These are phyloP conservation scores for Macrolepiota dolichaula DNA, from an alignment of 768 basidiomycete genomes.

Conservation along the genomic window DNA sequence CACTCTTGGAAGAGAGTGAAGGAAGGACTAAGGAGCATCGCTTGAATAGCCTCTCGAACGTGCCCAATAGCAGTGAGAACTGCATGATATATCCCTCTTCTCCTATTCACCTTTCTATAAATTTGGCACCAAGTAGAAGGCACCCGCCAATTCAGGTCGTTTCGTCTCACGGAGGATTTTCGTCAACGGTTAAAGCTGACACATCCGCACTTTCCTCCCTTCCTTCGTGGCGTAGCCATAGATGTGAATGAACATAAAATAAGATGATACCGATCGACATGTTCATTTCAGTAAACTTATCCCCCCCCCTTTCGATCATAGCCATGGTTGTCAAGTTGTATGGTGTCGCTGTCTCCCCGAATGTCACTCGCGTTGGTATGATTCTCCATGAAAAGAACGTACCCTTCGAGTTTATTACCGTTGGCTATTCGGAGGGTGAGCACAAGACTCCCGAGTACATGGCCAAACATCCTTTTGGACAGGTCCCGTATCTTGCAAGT, in stretches of 20 bases:
- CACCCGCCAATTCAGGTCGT: background rate
- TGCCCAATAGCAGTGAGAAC: background rate
- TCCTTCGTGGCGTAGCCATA: background rate
- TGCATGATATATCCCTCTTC: background rate
- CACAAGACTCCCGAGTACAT: constrained; percentile 32
- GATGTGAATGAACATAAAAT: background rate
- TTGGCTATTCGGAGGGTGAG: constrained; percentile 38
- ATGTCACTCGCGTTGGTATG: constrained; percentile 43
- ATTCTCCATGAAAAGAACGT: constrained; percentile 49
- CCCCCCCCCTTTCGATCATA: background rate
- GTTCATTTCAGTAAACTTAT: background rate
- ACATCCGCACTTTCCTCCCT: background rate
- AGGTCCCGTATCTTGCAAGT: background rate
- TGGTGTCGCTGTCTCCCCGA: constrained; percentile 33
- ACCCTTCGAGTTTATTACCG: constrained; percentile 40
- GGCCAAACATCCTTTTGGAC: constrained; percentile 4
- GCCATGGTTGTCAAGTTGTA: constrained; percentile 26
- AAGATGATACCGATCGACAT: background rate
- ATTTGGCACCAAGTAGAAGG: too few relatives aligned
- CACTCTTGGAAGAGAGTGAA: background rate
- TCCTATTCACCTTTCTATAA: too few relatives aligned
- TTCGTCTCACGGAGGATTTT: background rate
- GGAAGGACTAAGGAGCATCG: background rate
- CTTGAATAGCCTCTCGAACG: background rate
- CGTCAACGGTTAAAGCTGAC: background rate